Base-by-base conservation (phyloP, 2,329 filamentous ascomycete genomes). In the Talaromyces piceae region DNA sequence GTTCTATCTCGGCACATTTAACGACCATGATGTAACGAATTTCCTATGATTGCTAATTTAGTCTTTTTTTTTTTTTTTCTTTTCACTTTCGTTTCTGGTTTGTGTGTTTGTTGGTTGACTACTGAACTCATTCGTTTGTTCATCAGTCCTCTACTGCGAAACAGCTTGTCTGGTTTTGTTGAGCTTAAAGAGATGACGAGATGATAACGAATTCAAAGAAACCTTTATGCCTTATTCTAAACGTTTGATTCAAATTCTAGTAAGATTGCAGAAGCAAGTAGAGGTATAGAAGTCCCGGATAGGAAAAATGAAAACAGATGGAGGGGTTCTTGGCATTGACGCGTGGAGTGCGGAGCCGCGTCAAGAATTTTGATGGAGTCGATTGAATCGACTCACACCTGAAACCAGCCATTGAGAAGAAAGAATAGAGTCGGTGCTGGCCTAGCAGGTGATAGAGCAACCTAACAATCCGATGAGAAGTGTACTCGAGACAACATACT, bases 21-120 rank as follows among this genome's bases (percentile, higher is more conserved):
- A 58, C 51, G 57, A 58, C 57, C 50, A 56, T 56, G 50, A 58
- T 57, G 57, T 56, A 47, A 57, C 57, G 57, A 58, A 57, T 58
- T 49, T 58, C 56, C 45, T 58, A 49, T 53, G 20, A 41, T 48
- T n/a, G n/a, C n/a, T n/a, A 31, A 25, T 25, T 23, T 26, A 28
- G 18, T 45, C 37, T 20, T 9, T 26, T 22, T 53, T 37, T 30
- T 54, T 23, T 25, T 23, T 49, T 46, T 47, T 33, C 3, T 0
- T 50, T 23, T 45, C n/a, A 4, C 16, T 45, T 13, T 27, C 30
- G 7, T 28, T 12, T 46, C 8, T 47, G 43, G 11, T 25, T 46
- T 46, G 22, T 39, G 41, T 18, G 13, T 41, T 41, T 37, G 26
- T 47, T 13, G 18, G 30, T 26, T 30, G 11, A 41, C 22, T 18